A percentile compares a stretch with the other conserved stretches of the same genome.
These are phyloP conservation scores for Teunomyces funiuensis DNA, from an alignment of 805 yeast genomes.

Conservation along the genomic window DNA sequence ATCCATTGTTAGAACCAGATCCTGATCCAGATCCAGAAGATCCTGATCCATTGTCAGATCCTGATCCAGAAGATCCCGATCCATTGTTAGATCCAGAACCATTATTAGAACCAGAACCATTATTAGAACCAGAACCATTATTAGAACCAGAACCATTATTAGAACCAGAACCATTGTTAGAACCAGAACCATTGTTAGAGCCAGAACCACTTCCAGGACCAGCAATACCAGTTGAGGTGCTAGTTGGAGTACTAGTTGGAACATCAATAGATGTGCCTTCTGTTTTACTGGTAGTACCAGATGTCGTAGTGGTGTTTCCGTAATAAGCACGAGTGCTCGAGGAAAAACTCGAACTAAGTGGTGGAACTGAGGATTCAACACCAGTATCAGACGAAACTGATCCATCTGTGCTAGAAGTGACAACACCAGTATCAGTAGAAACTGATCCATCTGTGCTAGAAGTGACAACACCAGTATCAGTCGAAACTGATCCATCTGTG, in stretches of 20 bases:
- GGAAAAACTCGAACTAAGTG: no score
- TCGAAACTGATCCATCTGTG: no score
- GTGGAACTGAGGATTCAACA: no score
- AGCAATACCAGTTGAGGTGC: no score
- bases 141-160: conserved; percentile 10
- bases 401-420: conserved; percentile 5
- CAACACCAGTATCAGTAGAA: conserved; percentile 19
- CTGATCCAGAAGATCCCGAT: conserved; percentile 1
- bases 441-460: conserved; percentile 15
- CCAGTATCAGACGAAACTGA: conserved; percentile 3
- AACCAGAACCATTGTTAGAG: neutral
- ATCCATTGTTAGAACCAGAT: neutral
- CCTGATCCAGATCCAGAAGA: conserved; percentile 4
- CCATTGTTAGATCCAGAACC: conserved; percentile 2
- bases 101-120: neutral
- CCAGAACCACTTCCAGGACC: neutral
- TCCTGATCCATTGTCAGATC: conserved; percentile 2
- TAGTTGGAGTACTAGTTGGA: no score
- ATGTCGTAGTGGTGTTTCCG: no score
- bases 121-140: conserved; percentile 1
- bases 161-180: neutral
- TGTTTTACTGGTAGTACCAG: neutral
- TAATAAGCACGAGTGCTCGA: no score
- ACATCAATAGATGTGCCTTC: neutral
- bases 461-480: no score